phyloP scores from a whole-genome alignment of 1,139 yeast genomes.

The Citeromyces hawaiiensis region DNA sequence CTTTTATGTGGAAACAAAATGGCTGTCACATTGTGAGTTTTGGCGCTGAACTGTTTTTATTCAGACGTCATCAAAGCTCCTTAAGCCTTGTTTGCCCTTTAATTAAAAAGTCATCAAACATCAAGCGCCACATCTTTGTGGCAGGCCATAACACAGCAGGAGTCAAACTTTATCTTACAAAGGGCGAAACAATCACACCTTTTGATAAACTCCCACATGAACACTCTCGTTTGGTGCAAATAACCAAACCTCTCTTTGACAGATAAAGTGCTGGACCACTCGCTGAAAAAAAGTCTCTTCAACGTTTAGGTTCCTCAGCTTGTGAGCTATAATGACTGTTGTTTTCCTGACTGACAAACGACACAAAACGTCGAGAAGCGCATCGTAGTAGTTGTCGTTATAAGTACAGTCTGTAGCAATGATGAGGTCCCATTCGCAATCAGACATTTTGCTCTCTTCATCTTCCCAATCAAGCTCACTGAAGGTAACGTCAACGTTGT shows the following conservation, averaged over 20 bases:
- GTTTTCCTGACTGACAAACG: conserved; percentile 9
- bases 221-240: conserved; percentile 5
- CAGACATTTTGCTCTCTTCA: conserved; percentile 4
- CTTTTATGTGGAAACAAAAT: too few species aligned
- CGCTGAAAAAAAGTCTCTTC: conserved; percentile 12
- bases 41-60: too few species aligned
- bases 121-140: too few species aligned
- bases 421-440: conserved; percentile 11
- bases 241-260: conserved; percentile 6
- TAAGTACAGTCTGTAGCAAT: conserved; percentile 15
- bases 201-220: conserved; percentile 3
- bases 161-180: too few species aligned
- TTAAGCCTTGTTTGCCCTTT: too few species aligned
- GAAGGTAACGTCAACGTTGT: conserved; percentile 6
- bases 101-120: too few species aligned
- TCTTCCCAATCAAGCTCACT: conserved; percentile 14
- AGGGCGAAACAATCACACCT: too few species aligned
- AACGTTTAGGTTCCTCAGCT: conserved; percentile 13
- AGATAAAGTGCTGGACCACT: conserved; percentile 5
- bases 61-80: too few species aligned
- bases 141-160: too few species aligned
- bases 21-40: too few species aligned
- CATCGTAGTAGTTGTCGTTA: conserved; percentile 15
- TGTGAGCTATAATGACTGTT: conserved; percentile 11
- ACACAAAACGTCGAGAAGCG: conserved; percentile 11